Base-by-base conservation (phyloP, 805 yeast genomes). In the Saturnispora galanensis region DNA sequence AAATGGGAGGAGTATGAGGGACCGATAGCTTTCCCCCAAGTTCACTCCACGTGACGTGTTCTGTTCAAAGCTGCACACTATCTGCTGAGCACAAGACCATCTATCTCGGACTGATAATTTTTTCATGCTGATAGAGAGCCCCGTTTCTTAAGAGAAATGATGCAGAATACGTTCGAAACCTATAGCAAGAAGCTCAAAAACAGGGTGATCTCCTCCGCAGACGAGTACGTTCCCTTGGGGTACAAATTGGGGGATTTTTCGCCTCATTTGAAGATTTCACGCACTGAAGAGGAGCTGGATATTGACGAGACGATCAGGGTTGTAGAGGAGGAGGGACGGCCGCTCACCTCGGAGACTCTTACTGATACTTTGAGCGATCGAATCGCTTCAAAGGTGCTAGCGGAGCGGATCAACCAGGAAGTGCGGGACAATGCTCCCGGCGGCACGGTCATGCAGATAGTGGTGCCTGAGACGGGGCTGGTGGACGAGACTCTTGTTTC, bases 221-320 rank as follows among this genome's bases (percentile, higher is more conserved):
- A 52, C 31, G 33, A 16, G 4, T 45, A 43, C 31, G 37, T 50
- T 5, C 55, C 55, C 3, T 41, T 50, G 15, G 55, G 55, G 2
- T 35, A 30, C 16, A 48, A 39, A 11, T 30, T 52, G 31, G 52
- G 52, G 6, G 52, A 52, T 34, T 50, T 52, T 21, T 44, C 48
- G 7, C 17, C 35, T 2, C 31, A 30, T 26, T 41, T 51, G n/a
- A 32, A 37, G 26, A 31, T 37, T 21, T 21, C 26, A 21, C 26
- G 26, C 5, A 35, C 32, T 26, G 43, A 45, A 5, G 35, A n/a
- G 18, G 38, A 13, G 9, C 8, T n/a, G 5, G 41, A 36, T 37
- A 33, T 21, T 12, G 46, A 37, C 3, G 28, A 38, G 42, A 46
- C 45, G 4, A 41, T 44, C 21, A 15, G 35, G 8, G 47, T 39